Evolutionary conservation across 495 filamentous ascomycete species (phyloP), one percentile per base, ranked within the genome.

Genomic region (Ascodesmis nigricans): DNA sequence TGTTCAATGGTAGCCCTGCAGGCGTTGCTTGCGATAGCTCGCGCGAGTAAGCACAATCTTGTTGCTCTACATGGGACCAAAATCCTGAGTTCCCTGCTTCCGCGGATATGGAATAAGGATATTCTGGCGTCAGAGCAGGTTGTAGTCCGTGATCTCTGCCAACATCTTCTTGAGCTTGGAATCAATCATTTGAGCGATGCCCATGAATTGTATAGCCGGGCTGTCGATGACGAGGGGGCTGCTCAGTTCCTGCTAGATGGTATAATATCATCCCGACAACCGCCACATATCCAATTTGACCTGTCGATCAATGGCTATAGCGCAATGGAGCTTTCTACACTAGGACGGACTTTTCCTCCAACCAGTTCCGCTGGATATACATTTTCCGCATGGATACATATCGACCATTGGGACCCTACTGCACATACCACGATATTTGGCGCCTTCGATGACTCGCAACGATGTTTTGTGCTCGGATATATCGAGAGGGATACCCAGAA

Each of bases 391-490:
- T 97, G 87, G 87, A 64, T 91, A 13, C 69, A 72, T 26, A 69
- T 95, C 33, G 78, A 92, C 47, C 61, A 68, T 29, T 95, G 87
- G 55, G 87, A 97, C 52, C 50, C 64, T 1, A 69, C 64, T 20
- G 73, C 75, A 9, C 90, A 95, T 54, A 93, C 87, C 1, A 97
- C 87, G 2, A 62, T 97, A 4, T 97, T 97, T 55, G 87, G 87
- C 3, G 80, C 83, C 7, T 95, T 91, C 53, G 87, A 97, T 57
- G 61, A 74, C 0, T 79, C 68, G 11, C 87, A 97, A 47, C 81
- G 77, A 0, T 97, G 90, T 55, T 97, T 97, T 43, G 60, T 95
- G 21, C 67, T 97, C 27, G 76, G 75, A 15, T 97, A 95, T 50
- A 65, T 97, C 16, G 87, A 97, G 53, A 80, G 75, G 47, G 82